These are phyloP conservation scores for Solanum chaucha DNA, from an alignment of 257 asterid genomes.

Conservation along the genomic window DNA sequence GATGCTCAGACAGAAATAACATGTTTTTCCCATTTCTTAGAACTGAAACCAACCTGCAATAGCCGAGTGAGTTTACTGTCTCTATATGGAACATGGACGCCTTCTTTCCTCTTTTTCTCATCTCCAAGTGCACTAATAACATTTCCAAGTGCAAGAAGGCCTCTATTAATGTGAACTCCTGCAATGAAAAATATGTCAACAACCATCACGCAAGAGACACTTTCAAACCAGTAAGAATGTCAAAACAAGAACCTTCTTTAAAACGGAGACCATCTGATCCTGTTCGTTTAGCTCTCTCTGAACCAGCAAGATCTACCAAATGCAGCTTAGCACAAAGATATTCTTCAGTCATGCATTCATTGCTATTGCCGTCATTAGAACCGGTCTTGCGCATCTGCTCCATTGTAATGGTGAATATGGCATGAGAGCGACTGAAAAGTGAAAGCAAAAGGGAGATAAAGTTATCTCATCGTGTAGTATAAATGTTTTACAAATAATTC, in stretches of 20 bases:
- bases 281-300: slow-evolving; percentile 97
- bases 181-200: slow-evolving; percentile 10
- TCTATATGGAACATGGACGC: slow-evolving; percentile 91
- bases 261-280: slow-evolving; percentile 98
- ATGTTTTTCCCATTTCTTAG: neutral
- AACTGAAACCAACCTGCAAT: slow-evolving; percentile 54
- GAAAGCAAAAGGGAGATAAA: neutral
- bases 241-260: slow-evolving; percentile 63
- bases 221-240: neutral
- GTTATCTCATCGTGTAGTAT: neutral
- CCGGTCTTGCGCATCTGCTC: slow-evolving; percentile 73
- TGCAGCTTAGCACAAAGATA: slow-evolving; percentile 97
- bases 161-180: slow-evolving; percentile 99
- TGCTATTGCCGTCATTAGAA: slow-evolving; percentile 36
- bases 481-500: neutral
- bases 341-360: slow-evolving; percentile 76
- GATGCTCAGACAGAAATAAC: neutral
- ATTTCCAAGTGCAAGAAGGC: slow-evolving; percentile 97
- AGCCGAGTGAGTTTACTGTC: slow-evolving; percentile 99
- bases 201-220: neutral
- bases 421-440: slow-evolving; percentile 86
- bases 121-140: slow-evolving; percentile 99
- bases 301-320: slow-evolving; percentile 99
- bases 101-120: slow-evolving; percentile 94
- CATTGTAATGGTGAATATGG: slow-evolving; percentile 96